A percentile compares a stretch with the other conserved stretches of the same genome.
phyloP scores from a whole-genome alignment of 306 rosid species.

The Albizia julibrissin region DNA sequence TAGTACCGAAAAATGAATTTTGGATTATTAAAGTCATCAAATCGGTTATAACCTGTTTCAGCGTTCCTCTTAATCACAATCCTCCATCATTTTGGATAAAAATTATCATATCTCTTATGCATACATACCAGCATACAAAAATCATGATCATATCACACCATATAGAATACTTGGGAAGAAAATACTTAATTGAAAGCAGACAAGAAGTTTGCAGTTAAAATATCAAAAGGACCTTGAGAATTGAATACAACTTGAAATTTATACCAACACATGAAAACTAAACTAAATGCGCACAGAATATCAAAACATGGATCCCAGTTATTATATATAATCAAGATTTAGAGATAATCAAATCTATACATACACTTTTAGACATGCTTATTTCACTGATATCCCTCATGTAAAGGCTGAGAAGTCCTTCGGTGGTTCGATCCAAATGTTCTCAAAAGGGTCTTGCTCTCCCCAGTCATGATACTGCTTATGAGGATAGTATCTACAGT shows the following conservation, averaged over 20 bases:
- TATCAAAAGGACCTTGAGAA: not conserved
- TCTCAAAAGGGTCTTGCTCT: conserved; percentile 80
- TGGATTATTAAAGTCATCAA: not conserved
- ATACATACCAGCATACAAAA: not conserved
- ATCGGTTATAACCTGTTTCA: not conserved
- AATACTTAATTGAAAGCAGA: not conserved
- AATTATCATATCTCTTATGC: not conserved
- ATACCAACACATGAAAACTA: conserved; percentile 9
- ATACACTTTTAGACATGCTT: conserved; percentile 32
- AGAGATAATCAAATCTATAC: conserved; percentile 23
- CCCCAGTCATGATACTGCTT: conserved; percentile 91
- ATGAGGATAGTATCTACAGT: conserved; percentile 74
- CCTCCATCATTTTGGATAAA: not conserved
- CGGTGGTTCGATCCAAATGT: conserved; percentile 86
- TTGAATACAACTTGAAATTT: conserved; percentile 21
- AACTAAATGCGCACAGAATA: conserved; percentile 20
- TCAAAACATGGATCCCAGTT: conserved; percentile 26
- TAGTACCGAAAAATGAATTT: not conserved
- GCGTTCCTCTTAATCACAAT: conserved; percentile 1
- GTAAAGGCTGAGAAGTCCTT: conserved; percentile 57
- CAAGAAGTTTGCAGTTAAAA: not conserved
- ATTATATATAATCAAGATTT: conserved; percentile 14
- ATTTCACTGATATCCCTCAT: conserved; percentile 43
- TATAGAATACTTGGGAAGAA: not conserved
- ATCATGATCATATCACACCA: not conserved